These are phyloP conservation scores for Alectoria sarmentosa DNA, from an alignment of 495 filamentous ascomycete species.

Conservation along the genomic window DNA sequence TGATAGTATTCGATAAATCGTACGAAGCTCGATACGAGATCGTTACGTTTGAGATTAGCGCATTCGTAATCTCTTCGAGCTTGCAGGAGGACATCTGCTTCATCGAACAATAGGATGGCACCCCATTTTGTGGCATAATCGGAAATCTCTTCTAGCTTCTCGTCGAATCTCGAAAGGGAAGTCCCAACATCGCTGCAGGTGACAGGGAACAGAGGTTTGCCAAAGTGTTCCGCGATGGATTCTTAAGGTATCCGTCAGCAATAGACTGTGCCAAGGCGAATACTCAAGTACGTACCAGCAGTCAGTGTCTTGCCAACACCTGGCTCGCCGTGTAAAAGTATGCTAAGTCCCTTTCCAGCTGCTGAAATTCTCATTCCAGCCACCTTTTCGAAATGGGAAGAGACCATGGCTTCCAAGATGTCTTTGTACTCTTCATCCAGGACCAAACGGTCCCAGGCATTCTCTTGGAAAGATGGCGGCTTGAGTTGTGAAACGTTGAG, in stretches of 20 bases:
- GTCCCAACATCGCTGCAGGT: constrained; percentile 26
- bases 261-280: background rate
- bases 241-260: constrained; percentile 10
- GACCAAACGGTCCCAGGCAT: constrained; percentile 50
- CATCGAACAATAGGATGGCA: constrained; percentile 40
- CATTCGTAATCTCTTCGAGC: constrained; percentile 25
- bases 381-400: constrained; percentile 22
- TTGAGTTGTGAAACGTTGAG: constrained; percentile 22
- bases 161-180: constrained; percentile 13
- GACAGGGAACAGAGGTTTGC: constrained; percentile 25
- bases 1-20: constrained; percentile 49
- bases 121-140: constrained; percentile 29
- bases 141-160: constrained; percentile 23
- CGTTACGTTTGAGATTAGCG: constrained; percentile 35
- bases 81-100: constrained; percentile 44
- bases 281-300: background rate
- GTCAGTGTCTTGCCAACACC: constrained; percentile 29
- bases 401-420: constrained; percentile 39
- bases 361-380: constrained; percentile 21
- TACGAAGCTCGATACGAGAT: constrained; percentile 45
- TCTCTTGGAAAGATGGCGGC: constrained; percentile 24
- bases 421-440: constrained; percentile 46
- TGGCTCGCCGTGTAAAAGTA: constrained; percentile 25
- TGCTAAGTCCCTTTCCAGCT: constrained; percentile 23
- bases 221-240: constrained; percentile 25